Base-by-base conservation (phyloP, 2,329 filamentous ascomycete genomes). In the Rasamsonia emersonii region DNA sequence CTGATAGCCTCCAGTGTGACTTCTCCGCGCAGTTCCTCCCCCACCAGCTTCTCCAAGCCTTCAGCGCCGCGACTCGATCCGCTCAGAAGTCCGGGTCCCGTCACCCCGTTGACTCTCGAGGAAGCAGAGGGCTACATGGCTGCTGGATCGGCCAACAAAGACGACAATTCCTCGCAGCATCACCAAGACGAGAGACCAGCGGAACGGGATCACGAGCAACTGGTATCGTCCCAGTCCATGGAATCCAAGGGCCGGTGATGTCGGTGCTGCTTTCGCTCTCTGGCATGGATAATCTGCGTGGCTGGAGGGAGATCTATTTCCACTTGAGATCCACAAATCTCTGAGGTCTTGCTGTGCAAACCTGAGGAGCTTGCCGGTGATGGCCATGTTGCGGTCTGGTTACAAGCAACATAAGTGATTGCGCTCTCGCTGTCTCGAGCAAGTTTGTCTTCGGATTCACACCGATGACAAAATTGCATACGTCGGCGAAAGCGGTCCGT, bases 51-150 rank as follows among this genome's bases (percentile, higher is more conserved):
- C 39, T 25, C 48, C 45, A 46, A 56, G 45, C 64, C 63, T n/a
- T 55, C 58, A 8, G 60, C 62, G 10, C 64, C 64, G 5, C 58
- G 62, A 4, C 43, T 67, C 10, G 60, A 64, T 28, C 64, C 64
- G 13, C 49, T 65, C 8, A 53, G 55, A 20, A 67, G 63, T 31
- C 63, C 64, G 2, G 64, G 63, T 2, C 61, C 62, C 0, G 64
- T 67, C 20, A 67, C 64, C 3, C 64, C 64, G 9, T 44, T 67
- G 28, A 56, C 50, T 1, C 49, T 67, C 6, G 61, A 60, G 31
- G 51, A 62, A 18, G 47, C 54, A 5, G 54, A 59, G 24, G 59
- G 57, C 30, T 67, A 66, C 35, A 49, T 67, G 8, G 49, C 50
- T 4, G 51, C 54, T 5, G 59, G 60, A 14, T 41, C 50, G 16